A percentile compares a stretch with the other conserved stretches of the same genome.
phyloP scores from a whole-genome alignment of 106 monocot species.

The Dioscorea alata region DNA sequence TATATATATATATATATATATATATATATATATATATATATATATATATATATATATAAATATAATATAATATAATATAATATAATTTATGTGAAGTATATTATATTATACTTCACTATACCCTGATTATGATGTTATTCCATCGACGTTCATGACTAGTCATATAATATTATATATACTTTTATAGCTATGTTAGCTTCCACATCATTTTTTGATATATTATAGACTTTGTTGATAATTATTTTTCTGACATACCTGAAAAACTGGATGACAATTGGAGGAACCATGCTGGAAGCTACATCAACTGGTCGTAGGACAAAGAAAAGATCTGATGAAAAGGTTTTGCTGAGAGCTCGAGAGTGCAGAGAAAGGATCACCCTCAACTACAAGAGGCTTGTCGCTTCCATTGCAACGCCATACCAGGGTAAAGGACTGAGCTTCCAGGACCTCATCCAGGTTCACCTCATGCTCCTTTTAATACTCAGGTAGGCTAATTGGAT shows the following conservation, averaged over 20 bases:
- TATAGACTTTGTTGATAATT: too few relatives aligned
- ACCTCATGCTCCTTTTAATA: conserved; percentile 5
- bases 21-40: too few relatives aligned
- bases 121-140: too few relatives aligned
- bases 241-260: background rate
- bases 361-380: conserved; percentile 54
- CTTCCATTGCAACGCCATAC: conserved; percentile 45
- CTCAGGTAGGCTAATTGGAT: background rate
- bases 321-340: conserved; percentile 8
- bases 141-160: too few relatives aligned
- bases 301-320: background rate
- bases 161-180: too few relatives aligned
- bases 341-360: conserved; percentile 39
- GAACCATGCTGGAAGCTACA: conserved; percentile 19
- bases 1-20: too few relatives aligned
- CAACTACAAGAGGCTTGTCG: conserved; percentile 52
- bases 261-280: conserved; percentile 11
- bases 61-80: too few relatives aligned
- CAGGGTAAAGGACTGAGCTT: conserved; percentile 49
- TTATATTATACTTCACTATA: too few relatives aligned
- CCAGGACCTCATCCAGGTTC: conserved; percentile 58
- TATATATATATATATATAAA: too few relatives aligned
- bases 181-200: too few relatives aligned
- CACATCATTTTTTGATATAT: too few relatives aligned
- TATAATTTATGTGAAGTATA: too few relatives aligned